Conservation (phyloP, 2,329 filamentous ascomycete species). For the Bertia moriformis region DNA sequence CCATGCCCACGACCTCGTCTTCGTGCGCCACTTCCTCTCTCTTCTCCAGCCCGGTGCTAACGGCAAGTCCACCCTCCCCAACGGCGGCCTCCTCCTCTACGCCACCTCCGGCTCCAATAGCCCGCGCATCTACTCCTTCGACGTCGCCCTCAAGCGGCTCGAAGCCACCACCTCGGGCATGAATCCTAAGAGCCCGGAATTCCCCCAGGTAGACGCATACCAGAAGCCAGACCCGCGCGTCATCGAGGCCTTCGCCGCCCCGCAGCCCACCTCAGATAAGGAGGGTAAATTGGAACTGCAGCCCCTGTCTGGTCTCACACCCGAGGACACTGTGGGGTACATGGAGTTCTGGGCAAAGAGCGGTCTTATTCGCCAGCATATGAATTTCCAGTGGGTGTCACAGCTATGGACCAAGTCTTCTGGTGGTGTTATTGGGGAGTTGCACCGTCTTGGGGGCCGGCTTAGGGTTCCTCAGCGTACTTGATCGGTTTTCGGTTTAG, state of each 20-base stretch:
- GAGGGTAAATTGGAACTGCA: neutral
- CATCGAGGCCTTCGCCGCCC: constrained; percentile 8
- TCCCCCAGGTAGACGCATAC: constrained; percentile 11
- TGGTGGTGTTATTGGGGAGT: constrained; percentile 49
- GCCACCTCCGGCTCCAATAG: constrained; percentile 44
- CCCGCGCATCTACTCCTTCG: constrained; percentile 32
- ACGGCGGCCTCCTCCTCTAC: constrained; percentile 50
- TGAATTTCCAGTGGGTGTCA: constrained; percentile 40
- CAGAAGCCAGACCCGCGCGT: constrained; percentile 11
- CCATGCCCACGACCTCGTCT: constrained; percentile 50
- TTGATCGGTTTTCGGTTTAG: too few species aligned
- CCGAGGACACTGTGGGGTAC: constrained; percentile 43
- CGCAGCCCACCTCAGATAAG: constrained; percentile 23
- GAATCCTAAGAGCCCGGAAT: neutral
- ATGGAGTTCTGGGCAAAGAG: constrained; percentile 58
- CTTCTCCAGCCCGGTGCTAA: constrained; percentile 25
- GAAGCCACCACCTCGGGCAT: constrained; percentile 6
- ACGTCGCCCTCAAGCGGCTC: constrained; percentile 25
- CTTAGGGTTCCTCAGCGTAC: too few species aligned
- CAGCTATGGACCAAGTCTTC: constrained; percentile 53
- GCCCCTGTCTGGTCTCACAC: constrained; percentile 29
- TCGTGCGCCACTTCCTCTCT: constrained; percentile 45
- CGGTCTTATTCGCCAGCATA: constrained; percentile 39
- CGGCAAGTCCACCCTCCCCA: constrained; percentile 22
- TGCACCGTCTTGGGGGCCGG: constrained; percentile 23